A percentile compares a stretch with the other conserved stretches of the same genome.
Evolutionary conservation across 1,284 basidiomycete species (phyloP).

Genomic region (Naganishia albida): DNA sequence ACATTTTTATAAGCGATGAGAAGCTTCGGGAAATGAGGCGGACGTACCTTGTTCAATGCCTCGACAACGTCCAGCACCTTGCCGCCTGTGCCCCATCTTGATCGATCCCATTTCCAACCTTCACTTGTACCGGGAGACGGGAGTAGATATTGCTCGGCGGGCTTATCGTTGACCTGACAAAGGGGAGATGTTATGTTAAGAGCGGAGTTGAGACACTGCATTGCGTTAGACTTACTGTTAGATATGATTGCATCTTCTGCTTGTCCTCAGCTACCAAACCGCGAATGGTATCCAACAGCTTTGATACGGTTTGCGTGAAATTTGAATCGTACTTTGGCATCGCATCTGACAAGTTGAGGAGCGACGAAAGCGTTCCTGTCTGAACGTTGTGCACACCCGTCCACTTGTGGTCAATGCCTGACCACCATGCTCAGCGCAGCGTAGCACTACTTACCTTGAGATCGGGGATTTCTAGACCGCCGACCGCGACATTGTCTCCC

Average conservation of each 20-base stretch:
- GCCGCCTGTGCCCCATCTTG: conserved; percentile 78
- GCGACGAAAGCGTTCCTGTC: conserved; percentile 90
- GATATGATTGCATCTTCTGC: conserved; percentile 75
- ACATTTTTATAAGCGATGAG: not conserved
- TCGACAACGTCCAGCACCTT: conserved; percentile 79
- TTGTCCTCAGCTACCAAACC: conserved; percentile 88
- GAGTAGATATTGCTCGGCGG: conserved; percentile 75
- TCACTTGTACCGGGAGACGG: conserved; percentile 48
- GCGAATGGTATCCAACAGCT: conserved; percentile 91
- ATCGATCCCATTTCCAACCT: conserved; percentile 82
- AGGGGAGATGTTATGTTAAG: not conserved
- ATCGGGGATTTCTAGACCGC: conserved; percentile 52
- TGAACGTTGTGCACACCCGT: conserved; percentile 50
- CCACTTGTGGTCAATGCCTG: not conserved
- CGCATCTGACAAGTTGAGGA: conserved; percentile 87
- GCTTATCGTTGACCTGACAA: conserved; percentile 72
- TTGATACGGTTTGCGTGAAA: conserved; percentile 84
- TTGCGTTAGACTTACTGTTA: conserved; percentile 35
- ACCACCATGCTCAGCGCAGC: no score
- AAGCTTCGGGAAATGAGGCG: no score
- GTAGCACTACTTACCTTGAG: conserved; percentile 52
- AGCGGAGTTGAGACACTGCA: not conserved
- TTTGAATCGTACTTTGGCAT: conserved; percentile 87
- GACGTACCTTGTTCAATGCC: conserved; percentile 70
- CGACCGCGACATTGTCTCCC: conserved; percentile 47